phyloP scores from a whole-genome alignment of 179 eudicot species.

The Beta lomatogona region DNA sequence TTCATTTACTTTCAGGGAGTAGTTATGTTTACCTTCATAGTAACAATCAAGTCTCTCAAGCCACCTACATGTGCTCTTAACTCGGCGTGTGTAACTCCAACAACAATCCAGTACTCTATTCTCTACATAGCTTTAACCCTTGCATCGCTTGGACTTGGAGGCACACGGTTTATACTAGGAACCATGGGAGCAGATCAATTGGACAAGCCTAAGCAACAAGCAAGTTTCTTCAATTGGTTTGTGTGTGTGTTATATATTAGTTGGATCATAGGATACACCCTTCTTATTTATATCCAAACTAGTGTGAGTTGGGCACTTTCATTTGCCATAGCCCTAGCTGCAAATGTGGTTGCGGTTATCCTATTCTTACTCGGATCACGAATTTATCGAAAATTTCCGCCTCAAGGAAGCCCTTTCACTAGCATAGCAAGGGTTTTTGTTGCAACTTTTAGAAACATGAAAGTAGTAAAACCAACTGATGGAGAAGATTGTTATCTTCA shows the following conservation, averaged over 20 bases:
- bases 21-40: conserved; percentile 39
- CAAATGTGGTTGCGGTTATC: conserved; percentile 37
- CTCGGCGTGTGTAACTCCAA: conserved; percentile 34
- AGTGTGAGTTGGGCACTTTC: conserved; percentile 53
- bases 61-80: conserved; percentile 36
- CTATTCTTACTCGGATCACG: conserved; percentile 45
- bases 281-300: conserved; percentile 46
- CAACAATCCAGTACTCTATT: conserved; percentile 31
- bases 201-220: conserved; percentile 35
- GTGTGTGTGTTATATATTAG: conserved; percentile 30
- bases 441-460: conserved; percentile 41
- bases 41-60: conserved; percentile 33
- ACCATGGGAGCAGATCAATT: conserved; percentile 59
- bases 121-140: conserved; percentile 35
- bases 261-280: conserved; percentile 35
- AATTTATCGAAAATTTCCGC: conserved; percentile 36
- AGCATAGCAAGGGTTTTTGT: conserved; percentile 51
- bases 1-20: conserved; percentile 31
- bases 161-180: conserved; percentile 39
- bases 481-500: conserved; percentile 28
- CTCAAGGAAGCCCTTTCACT: conserved; percentile 52
- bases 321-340: conserved; percentile 38
- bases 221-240: conserved; percentile 53
- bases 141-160: conserved; percentile 44
- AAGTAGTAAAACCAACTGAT: not conserved